Conservation (phyloP, 2,329 filamentous ascomycete genomes). For the Magnaporthiopsis incrustans region DNA sequence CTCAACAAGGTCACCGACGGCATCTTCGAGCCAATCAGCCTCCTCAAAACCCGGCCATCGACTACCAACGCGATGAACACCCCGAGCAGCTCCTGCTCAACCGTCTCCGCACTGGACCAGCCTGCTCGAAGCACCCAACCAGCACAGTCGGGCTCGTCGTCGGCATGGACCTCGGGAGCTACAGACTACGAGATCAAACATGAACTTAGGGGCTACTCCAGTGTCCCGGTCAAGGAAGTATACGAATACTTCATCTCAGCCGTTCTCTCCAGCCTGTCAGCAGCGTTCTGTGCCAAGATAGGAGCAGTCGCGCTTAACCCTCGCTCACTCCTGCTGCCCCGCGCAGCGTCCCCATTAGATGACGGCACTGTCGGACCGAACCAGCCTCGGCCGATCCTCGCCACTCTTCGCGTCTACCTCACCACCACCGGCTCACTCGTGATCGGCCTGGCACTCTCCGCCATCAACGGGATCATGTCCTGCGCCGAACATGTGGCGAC, state of each 20-base stretch:
- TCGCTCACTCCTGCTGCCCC: conserved; percentile 40
- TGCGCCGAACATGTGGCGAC: conserved; percentile 35
- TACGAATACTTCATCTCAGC: conserved; percentile 48
- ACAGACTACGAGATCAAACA: conserved; percentile 23
- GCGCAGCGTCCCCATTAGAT: conserved; percentile 21
- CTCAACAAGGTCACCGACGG: conserved; percentile 41
- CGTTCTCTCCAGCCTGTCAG: conserved; percentile 41
- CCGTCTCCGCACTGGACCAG: conserved; percentile 30
- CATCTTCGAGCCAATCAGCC: conserved; percentile 37
- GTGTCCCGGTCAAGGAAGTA: conserved; percentile 32
- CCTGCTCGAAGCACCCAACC: conserved; percentile 23
- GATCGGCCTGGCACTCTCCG: conserved; percentile 38
- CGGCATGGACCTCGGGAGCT: conserved; percentile 13
- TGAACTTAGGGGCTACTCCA: conserved; percentile 26
- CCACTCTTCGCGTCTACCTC: conserved; percentile 44
- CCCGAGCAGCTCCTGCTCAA: conserved; percentile 38
- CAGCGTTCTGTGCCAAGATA: conserved; percentile 38
- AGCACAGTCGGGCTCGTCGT: conserved; percentile 15
- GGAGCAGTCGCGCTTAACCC: conserved; percentile 45
- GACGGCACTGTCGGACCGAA: conserved; percentile 14
- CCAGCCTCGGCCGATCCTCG: conserved; percentile 27
- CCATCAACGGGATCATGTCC: conserved; percentile 38
- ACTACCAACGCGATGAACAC: conserved; percentile 34
- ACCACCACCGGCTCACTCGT: conserved; percentile 48
- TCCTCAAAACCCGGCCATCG: conserved; percentile 35